These are phyloP conservation scores for Phytophthora sp. DNA, from an alignment of 352 stramenopile genomes.

Conservation along the genomic window DNA sequence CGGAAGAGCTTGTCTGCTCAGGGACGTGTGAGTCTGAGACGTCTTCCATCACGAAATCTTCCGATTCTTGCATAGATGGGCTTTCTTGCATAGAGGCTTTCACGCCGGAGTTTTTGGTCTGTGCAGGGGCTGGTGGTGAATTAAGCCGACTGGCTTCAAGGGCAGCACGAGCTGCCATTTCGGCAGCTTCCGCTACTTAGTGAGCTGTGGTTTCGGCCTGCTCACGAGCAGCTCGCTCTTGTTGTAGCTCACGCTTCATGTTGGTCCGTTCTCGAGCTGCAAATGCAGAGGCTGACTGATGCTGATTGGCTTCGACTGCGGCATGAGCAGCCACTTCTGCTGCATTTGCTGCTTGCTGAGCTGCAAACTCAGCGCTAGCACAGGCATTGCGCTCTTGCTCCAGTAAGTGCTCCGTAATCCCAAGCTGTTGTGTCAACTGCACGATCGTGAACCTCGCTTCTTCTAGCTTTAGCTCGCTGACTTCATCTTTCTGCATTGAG, in stretches of 20 bases:
- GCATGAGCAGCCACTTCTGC: constrained; percentile 72
- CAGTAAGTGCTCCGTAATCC: neutral
- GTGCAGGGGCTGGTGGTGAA: too few relatives aligned
- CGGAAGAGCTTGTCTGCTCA: too few relatives aligned
- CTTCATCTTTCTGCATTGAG: constrained; percentile 13
- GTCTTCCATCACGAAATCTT: too few relatives aligned
- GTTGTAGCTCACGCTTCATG: neutral
- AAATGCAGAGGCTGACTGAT: constrained; percentile 25
- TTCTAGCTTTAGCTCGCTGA: constrained; percentile 1
- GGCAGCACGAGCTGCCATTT: too few relatives aligned
- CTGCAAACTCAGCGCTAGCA: neutral
- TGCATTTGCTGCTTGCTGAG: constrained; percentile 31
- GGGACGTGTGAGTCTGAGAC: too few relatives aligned
- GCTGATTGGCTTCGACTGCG: constrained; percentile 65
- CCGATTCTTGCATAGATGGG: too few relatives aligned
- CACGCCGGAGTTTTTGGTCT: too few relatives aligned
- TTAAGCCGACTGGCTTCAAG: too few relatives aligned
- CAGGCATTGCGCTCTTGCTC: neutral
- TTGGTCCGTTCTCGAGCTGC: neutral
- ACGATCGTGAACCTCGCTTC: constrained; percentile 1
- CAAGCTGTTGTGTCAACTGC: neutral
- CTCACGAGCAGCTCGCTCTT: constrained; percentile 4
- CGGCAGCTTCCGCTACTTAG: neutral
- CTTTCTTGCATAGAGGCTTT: too few relatives aligned
- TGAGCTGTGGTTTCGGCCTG: neutral